Evolutionary conservation across 768 basidiomycete genomes (phyloP).

Genomic region (Mrakia frigida): DNA sequence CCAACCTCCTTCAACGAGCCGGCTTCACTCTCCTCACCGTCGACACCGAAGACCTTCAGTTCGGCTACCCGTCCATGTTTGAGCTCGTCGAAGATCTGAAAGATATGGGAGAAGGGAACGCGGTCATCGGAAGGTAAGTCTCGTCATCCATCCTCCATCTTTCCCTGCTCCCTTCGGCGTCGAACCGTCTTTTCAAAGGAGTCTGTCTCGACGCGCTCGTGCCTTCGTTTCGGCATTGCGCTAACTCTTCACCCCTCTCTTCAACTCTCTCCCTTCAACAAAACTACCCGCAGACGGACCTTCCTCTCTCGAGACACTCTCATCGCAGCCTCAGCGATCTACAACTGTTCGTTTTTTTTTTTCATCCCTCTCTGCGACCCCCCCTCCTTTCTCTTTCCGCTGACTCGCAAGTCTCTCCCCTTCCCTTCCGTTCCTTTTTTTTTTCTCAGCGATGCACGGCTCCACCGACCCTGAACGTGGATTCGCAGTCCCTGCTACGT

Average conservation of each 20-base stretch:
- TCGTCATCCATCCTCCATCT: not conserved
- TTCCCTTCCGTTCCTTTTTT: not conserved
- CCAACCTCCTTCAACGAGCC: constrained; percentile 83
- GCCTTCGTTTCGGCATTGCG: not conserved
- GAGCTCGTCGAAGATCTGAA: constrained; percentile 89
- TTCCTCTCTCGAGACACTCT: constrained; percentile 77
- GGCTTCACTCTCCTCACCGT: constrained; percentile 92
- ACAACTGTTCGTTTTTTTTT: constrained; percentile 59
- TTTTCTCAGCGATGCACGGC: constrained; percentile 23
- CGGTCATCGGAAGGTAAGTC: constrained; percentile 70
- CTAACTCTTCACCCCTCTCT: too few relatives aligned
- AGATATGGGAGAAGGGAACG: constrained; percentile 95
- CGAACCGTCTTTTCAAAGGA: too few relatives aligned
- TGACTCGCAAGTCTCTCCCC: not conserved
- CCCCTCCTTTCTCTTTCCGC: too few relatives aligned
- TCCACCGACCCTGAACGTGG: not conserved
- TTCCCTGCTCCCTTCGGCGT: too few relatives aligned
- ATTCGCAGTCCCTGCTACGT: constrained; percentile 72
- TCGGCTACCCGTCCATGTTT: constrained; percentile 91
- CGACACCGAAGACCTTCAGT: constrained; percentile 86
- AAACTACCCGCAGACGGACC: constrained; percentile 53
- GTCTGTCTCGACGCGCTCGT: not conserved
- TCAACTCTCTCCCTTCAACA: not conserved
- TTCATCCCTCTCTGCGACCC: not conserved
- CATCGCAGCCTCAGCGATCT: constrained; percentile 85